phyloP scores from a whole-genome alignment of 768 basidiomycete species.

The Agrocybe pediades region DNA sequence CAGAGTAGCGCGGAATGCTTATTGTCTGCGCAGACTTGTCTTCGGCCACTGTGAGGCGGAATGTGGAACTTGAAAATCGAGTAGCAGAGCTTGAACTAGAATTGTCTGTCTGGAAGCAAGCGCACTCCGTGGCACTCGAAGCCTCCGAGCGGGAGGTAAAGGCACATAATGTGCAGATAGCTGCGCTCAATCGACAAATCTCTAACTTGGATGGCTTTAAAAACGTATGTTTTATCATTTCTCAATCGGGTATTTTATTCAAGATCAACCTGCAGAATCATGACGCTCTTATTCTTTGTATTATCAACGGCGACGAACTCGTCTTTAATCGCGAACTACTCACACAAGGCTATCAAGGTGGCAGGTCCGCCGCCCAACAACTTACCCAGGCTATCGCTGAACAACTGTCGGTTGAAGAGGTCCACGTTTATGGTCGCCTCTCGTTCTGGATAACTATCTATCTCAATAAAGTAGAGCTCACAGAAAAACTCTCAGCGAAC shows the following conservation, averaged over 20 bases:
- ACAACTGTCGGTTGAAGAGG: slow-evolving; percentile 62
- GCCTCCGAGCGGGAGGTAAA: slow-evolving; percentile 63
- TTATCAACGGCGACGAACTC: slow-evolving; percentile 73
- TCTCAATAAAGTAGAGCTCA: slow-evolving; percentile 61
- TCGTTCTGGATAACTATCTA: slow-evolving; percentile 80
- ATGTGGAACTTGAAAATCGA: slow-evolving; percentile 62
- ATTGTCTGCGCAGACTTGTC: slow-evolving; percentile 55
- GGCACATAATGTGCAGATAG: slow-evolving; percentile 68
- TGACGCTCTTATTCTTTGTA: slow-evolving; percentile 70
- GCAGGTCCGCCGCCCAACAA: slow-evolving; percentile 61
- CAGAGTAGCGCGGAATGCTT: slow-evolving; percentile 5
- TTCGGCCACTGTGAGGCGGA: slow-evolving; percentile 60
- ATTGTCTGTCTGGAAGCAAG: slow-evolving; percentile 70
- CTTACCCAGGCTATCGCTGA: slow-evolving; percentile 71
- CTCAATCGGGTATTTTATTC: background rate
- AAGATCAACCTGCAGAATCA: slow-evolving; percentile 44
- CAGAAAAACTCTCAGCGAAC: slow-evolving; percentile 50
- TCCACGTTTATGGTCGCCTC: slow-evolving; percentile 61
- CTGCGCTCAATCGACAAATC: slow-evolving; percentile 65
- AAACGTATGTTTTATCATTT: slow-evolving; percentile 32
- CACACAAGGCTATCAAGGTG: slow-evolving; percentile 65
- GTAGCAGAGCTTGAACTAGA: slow-evolving; percentile 72
- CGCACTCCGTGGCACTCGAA: slow-evolving; percentile 63
- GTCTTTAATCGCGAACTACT: slow-evolving; percentile 65
- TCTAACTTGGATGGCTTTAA: slow-evolving; percentile 56